These are phyloP conservation scores for Inonotus obliquus DNA, from an alignment of 1,284 basidiomycete species.

Conservation along the genomic window DNA sequence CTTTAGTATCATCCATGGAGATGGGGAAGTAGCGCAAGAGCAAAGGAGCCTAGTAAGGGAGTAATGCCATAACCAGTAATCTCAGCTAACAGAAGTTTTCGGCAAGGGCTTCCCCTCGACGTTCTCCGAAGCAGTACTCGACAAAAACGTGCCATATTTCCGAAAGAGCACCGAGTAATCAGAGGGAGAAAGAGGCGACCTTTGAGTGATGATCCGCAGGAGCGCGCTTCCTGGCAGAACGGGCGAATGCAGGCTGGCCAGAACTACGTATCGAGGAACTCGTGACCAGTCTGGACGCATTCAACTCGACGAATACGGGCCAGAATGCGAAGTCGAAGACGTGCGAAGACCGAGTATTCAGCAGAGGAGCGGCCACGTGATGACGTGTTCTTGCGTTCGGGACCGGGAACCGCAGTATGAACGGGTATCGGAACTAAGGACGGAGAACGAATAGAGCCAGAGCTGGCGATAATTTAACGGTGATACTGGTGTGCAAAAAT, in stretches of 20 bases:
- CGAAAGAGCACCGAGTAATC: not conserved
- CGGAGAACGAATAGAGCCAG: not conserved
- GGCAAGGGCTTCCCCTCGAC: too few species aligned
- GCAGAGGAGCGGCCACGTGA: not conserved
- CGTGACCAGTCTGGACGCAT: not conserved
- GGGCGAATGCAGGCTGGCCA: not conserved
- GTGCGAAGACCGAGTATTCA: not conserved
- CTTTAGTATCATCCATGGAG: too few species aligned
- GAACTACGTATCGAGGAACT: not conserved
- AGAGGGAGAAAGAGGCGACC: not conserved
- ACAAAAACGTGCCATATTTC: not conserved
- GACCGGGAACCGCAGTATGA: not conserved
- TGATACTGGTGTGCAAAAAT: not conserved
- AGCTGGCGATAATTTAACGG: not conserved
- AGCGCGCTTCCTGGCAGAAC: too few species aligned
- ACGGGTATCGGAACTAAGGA: not conserved
- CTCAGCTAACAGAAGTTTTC: too few species aligned
- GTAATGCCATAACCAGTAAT: too few species aligned
- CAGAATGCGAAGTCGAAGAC: not conserved
- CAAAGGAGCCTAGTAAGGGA: too few species aligned
- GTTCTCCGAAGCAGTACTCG: too few species aligned
- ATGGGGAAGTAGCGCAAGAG: too few species aligned
- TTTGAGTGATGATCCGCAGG: not conserved
- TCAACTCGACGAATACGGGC: not conserved
- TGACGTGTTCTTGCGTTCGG: not conserved